Evolutionary conservation across 2,329 filamentous ascomycete species (phyloP).

Genomic region (Paraconiothyrium sp.): DNA sequence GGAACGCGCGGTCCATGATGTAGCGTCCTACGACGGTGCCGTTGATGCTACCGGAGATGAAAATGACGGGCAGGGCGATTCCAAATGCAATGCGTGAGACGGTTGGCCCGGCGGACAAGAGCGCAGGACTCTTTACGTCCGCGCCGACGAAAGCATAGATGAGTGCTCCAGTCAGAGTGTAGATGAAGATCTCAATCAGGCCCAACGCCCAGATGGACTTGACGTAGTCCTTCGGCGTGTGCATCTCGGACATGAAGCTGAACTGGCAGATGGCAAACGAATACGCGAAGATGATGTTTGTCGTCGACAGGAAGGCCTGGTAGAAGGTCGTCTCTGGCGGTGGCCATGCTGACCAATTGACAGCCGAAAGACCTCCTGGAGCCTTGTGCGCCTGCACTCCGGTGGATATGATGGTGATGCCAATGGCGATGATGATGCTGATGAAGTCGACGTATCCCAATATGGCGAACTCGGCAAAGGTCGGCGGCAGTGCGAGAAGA

Average conservation of each 20-base stretch:
- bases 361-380: constrained; percentile 41
- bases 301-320: constrained; percentile 64
- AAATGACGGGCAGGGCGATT: constrained; percentile 75
- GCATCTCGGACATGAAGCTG: constrained; percentile 73
- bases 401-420: constrained; percentile 74
- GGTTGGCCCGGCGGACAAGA: constrained; percentile 67
- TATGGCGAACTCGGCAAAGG: constrained; percentile 70
- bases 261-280: constrained; percentile 74
- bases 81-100: constrained; percentile 77
- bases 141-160: constrained; percentile 74
- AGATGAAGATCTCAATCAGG: constrained; percentile 67
- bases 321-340: constrained; percentile 65
- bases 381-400: constrained; percentile 54
- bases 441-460: constrained; percentile 66
- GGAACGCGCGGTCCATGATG: constrained; percentile 70
- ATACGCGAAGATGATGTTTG: constrained; percentile 43
- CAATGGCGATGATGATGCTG: constrained; percentile 71
- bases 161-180: constrained; percentile 73
- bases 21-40: constrained; percentile 74
- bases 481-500: constrained; percentile 69
- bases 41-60: constrained; percentile 76
- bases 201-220: constrained; percentile 66
- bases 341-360: constrained; percentile 46
- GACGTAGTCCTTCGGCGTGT: constrained; percentile 69
- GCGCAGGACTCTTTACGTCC: constrained; percentile 69